A percentile compares a stretch with the other conserved stretches of the same genome.
These are phyloP conservation scores for Candida patagonica DNA, from an alignment of 805 yeast species.

Conservation along the genomic window DNA sequence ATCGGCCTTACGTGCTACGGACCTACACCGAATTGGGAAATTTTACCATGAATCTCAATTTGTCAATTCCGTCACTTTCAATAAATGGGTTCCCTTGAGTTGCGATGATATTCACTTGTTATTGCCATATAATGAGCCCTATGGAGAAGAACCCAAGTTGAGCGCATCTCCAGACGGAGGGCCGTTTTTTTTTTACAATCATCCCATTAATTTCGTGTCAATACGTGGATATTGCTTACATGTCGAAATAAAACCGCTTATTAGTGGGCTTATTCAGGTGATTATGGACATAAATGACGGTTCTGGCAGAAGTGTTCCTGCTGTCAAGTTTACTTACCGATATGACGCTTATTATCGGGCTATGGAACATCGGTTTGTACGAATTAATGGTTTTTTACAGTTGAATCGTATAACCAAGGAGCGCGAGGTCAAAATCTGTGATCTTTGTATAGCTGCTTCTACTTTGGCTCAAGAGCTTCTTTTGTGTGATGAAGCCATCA, in stretches of 20 bases:
- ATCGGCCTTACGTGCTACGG: too few species aligned
- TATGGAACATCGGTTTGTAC: background rate
- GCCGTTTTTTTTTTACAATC: constrained; percentile 17
- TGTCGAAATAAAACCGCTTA: constrained; percentile 3
- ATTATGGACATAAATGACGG: constrained; percentile 5
- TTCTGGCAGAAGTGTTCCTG: constrained; percentile 5
- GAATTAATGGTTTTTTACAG: background rate
- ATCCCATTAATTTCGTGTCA: constrained; percentile 16
- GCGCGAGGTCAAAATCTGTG: constrained; percentile 1
- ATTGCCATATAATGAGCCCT: constrained; percentile 1
- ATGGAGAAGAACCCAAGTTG: background rate
- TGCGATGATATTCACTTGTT: constrained; percentile 12
- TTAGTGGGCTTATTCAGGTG: background rate
- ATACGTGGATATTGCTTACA: constrained; percentile 11
- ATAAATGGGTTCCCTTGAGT: constrained; percentile 17
- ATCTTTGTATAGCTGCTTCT: background rate
- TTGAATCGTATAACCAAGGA: background rate
- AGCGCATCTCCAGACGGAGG: constrained; percentile 1
- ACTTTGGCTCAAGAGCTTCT: constrained; percentile 1
- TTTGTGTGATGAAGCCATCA: constrained; percentile 1
- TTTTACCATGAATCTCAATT: constrained; percentile 4
- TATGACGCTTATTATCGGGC: background rate
- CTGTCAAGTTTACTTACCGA: background rate
- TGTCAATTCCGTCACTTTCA: constrained; percentile 12
- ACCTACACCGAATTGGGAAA: too few species aligned